A percentile compares a stretch with the other conserved stretches of the same genome.
These are phyloP conservation scores for Microthyrium microscopicum DNA, from an alignment of 2,329 filamentous ascomycete genomes.

Conservation along the genomic window DNA sequence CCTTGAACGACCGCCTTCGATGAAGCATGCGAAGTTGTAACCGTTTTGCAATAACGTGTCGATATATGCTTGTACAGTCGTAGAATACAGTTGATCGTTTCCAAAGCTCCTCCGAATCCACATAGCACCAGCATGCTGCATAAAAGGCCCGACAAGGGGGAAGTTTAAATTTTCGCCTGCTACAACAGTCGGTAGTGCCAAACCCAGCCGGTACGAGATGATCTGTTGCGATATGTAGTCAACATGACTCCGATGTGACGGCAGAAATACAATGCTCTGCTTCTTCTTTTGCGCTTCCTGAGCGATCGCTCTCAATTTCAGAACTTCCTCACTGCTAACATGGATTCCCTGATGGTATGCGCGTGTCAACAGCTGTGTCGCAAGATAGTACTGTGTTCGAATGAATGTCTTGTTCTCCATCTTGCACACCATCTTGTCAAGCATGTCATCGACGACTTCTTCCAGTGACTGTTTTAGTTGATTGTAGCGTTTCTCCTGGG, in stretches of 20 bases:
- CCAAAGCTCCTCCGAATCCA: constrained; percentile 89
- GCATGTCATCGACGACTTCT: constrained; percentile 71
- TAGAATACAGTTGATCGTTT: constrained; percentile 76
- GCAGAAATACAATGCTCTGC: constrained; percentile 89
- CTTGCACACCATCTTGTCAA: constrained; percentile 96
- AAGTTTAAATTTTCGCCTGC: constrained; percentile 95
- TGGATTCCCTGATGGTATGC: constrained; percentile 97
- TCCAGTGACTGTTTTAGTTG: constrained; percentile 58
- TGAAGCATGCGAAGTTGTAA: constrained; percentile 94
- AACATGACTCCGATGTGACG: constrained; percentile 86
- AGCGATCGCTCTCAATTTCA: constrained; percentile 66
- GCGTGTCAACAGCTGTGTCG: constrained; percentile 72
- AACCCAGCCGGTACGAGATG: constrained; percentile 84
- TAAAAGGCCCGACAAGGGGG: constrained; percentile 70
- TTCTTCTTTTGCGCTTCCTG: constrained; percentile 70
- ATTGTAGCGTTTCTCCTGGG: constrained; percentile 47
- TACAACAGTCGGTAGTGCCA: constrained; percentile 79
- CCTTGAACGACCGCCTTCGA: constrained; percentile 85
- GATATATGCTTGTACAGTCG: constrained; percentile 90
- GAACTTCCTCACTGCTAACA: constrained; percentile 83
- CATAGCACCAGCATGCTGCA: constrained; percentile 94
- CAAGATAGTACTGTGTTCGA: constrained; percentile 74
- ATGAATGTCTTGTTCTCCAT: constrained; percentile 94
- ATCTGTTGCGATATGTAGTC: constrained; percentile 92
- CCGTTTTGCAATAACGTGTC: constrained; percentile 81